Evolutionary conservation across 805 yeast genomes (phyloP).

Genomic region (Naumovozyma castellii): DNA sequence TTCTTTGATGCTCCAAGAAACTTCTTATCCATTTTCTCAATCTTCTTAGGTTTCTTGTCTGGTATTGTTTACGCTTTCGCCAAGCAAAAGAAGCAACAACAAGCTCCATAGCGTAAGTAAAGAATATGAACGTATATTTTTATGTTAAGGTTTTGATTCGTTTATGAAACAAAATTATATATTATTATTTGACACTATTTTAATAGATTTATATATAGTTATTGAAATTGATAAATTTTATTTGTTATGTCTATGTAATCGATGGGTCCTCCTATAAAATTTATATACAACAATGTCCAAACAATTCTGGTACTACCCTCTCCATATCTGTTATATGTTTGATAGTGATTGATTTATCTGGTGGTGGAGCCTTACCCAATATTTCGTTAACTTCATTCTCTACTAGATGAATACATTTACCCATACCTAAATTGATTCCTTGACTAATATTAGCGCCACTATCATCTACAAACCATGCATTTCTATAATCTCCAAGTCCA

Average conservation of each 20-base stretch:
- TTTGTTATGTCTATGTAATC: no score
- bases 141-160: no score
- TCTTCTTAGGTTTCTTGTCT: slow-evolving; percentile 86
- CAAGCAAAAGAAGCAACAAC: slow-evolving; percentile 69
- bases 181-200: no score
- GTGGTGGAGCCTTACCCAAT: slow-evolving; percentile 25
- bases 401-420: slow-evolving; percentile 61
- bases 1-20: slow-evolving; percentile 94
- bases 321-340: slow-evolving; percentile 43
- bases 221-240: no score
- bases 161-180: no score
- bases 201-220: no score
- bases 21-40: slow-evolving; percentile 83
- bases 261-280: no score
- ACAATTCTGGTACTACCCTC: slow-evolving; percentile 43
- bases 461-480: slow-evolving; percentile 79
- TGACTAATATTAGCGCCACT: slow-evolving; percentile 70
- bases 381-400: slow-evolving; percentile 49
- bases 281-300: no score
- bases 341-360: slow-evolving; percentile 42
- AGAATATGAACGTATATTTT: no score
- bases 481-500: slow-evolving; percentile 30
- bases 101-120: slow-evolving; percentile 6
- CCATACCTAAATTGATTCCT: slow-evolving; percentile 65
- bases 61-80: slow-evolving; percentile 95